Conservation (phyloP, 345 rosid species). For the Mallotus nudiflorus region DNA sequence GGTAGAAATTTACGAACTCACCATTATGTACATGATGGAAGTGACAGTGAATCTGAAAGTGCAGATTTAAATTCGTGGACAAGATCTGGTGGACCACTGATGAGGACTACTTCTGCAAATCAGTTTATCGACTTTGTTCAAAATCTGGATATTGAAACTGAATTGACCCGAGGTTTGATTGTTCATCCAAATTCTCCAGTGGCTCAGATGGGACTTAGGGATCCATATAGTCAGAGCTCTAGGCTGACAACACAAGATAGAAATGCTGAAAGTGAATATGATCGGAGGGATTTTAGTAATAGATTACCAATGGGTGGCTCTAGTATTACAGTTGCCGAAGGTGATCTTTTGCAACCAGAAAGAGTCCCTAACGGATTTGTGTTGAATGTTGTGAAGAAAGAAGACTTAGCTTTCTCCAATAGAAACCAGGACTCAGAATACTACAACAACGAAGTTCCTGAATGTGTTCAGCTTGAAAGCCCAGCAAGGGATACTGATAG, state of each 20-base stretch:
- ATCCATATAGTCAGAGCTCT: constrained; percentile 41
- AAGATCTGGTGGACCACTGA: constrained; percentile 92
- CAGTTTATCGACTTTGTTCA: constrained; percentile 76
- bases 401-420: constrained; percentile 42
- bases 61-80: constrained; percentile 86
- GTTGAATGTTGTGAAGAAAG: constrained; percentile 71
- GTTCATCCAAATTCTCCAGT: constrained; percentile 47
- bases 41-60: constrained; percentile 83
- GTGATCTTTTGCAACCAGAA: constrained; percentile 83
- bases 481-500: constrained; percentile 66
- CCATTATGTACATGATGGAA: constrained; percentile 57
- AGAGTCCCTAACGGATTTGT: constrained; percentile 65
- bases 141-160: constrained; percentile 58
- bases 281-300: constrained; percentile 38
- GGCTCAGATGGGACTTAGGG: constrained; percentile 41
- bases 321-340: constrained; percentile 71
- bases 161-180: constrained; percentile 46
- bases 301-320: constrained; percentile 37
- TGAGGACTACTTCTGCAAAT: constrained; percentile 93
- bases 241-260: constrained; percentile 47
- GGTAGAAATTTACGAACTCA: constrained; percentile 46
- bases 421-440: constrained; percentile 42
- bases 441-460: constrained; percentile 47
- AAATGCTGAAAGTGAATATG: constrained; percentile 46
- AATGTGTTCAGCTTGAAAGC: constrained; percentile 63